Evolutionary conservation across 2,329 filamentous ascomycete genomes (phyloP), one percentile per base, ranked within the genome.

Genomic region (Penicillium vulpinum): DNA sequence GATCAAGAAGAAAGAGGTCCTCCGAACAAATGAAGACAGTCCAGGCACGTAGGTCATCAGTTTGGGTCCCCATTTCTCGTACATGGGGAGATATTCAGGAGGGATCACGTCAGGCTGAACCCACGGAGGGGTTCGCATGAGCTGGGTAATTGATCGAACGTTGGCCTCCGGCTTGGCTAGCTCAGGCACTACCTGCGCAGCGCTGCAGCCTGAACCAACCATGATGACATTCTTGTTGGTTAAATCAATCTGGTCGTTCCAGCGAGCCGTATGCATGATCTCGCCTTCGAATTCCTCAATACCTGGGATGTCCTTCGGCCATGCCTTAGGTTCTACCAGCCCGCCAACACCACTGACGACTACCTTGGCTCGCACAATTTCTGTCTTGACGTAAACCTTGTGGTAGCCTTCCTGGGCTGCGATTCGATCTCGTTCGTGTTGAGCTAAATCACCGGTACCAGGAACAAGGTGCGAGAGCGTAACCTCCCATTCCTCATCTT

Each of bases 121-220:
- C 83, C 83, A 85, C 1, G 83, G 83, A 11, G 83, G 81, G 15
- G 81, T 81, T 16, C 82, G 73, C 81, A 86, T 83, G 7, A 86
- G 60, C 60, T 86, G 84, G 0, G 82, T 85, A n/a, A 86, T 78
- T 6, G 80, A 81, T 64, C 80, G 84, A 31, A 79, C 81, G 22
- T 77, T 78, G 59, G 75, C 77, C 10, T 78, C 75, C 22, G 75
- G 74, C 40, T 80, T 74, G 3, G 75, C 75, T 6, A 86, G 71
- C 36, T 73, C 65, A 1, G 84, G 83, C 8, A 86, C 78, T 24
- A 86, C 77, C 60, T 86, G 84, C 15, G 81, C 80, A 3, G 83
- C 82, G 62, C 78, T 82, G 64, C 83, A 85, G 13, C 84, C 84
- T 2, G 82, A 84, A 5, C 83, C 84, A 44, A 86, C 68, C 10